Conservation (phyloP, 371 early-diverging fungal species). For the Saksenaea vasiformis region DNA sequence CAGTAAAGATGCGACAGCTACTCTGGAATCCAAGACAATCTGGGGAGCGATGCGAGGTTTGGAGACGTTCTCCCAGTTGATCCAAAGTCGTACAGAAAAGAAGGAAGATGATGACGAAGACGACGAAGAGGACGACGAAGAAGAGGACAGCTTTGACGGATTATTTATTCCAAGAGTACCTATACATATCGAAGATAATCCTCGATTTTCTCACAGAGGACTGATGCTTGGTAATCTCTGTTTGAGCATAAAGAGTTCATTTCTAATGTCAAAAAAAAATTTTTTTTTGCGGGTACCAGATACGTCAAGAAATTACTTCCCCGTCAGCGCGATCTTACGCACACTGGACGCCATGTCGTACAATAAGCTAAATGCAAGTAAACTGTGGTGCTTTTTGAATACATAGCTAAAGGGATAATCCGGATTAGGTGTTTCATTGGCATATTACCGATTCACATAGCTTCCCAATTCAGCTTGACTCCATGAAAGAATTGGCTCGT, state of each 20-base stretch:
- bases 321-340: slow-evolving; percentile 58
- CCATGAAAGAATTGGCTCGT: slow-evolving; percentile 46
- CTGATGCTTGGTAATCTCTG: slow-evolving; percentile 51
- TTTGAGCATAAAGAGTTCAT: no score
- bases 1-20: slow-evolving; percentile 36
- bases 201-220: slow-evolving; percentile 74
- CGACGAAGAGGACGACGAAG: slow-evolving; percentile 14
- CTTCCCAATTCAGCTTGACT: slow-evolving; percentile 59
- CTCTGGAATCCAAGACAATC: slow-evolving; percentile 62
- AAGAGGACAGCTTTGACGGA: slow-evolving; percentile 22
- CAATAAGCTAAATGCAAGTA: slow-evolving; percentile 57
- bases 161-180: slow-evolving; percentile 58
- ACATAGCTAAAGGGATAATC: not conserved
- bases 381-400: not conserved
- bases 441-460: slow-evolving; percentile 76
- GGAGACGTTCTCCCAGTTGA: slow-evolving; percentile 74
- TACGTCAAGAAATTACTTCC: slow-evolving; percentile 77
- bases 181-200: slow-evolving; percentile 68
- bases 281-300: slow-evolving; percentile 36
- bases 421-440: slow-evolving; percentile 72
- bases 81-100: slow-evolving; percentile 37
- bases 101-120: slow-evolving; percentile 5
- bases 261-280: no score
- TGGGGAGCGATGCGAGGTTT: slow-evolving; percentile 80
- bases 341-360: slow-evolving; percentile 60